Evolutionary conservation across 1,284 basidiomycete genomes (phyloP), one percentile per base, ranked within the genome.

Genomic region (Ganoderma lingzhi): DNA sequence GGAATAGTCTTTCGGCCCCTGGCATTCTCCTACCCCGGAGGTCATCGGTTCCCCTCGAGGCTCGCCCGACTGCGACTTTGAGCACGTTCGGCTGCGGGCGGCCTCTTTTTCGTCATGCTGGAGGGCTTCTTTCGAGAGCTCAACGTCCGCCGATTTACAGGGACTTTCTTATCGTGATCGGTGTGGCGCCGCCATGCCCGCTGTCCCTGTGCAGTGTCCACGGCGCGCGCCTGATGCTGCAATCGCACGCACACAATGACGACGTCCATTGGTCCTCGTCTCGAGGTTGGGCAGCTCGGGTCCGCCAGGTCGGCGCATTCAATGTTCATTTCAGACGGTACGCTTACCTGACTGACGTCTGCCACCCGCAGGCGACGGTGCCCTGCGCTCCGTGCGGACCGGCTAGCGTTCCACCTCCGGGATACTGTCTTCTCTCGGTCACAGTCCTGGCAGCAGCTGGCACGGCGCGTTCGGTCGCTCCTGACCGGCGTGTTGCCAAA

Each of bases 321-420:
- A 51, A 51, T 51, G 53, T 56, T 56, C 53, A 56, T 56, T 4
- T 51, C 48, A 28, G 23, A 35, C 53, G 19, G 17, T 56, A 56
- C 4, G 53, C 30, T 56, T 56, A 35, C 53, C 30, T 56, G 53
- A 56, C 48, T 51, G 48, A 56, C 53, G 53, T 10, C 30, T 32
- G 15, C 30, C 32, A 35, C 53, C 32, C 8, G 45, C 6, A 23
- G 44, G 19, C n/a, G 5, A 28, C 17, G 10, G n/a, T 51, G 48
- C 30, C 9, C 30, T 56, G 53, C 53, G 53, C 30, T 28, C 53
- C 53, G 32, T 17, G 53, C 53, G 53, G 53, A 28, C 53, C 53
- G 53, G 23, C 30, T 23, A 45, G 23, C 48, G 2, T 23, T 23
- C 48, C 6, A 12, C 23, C 23, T 41, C 9, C 10, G 10, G 9